These are phyloP conservation scores for Agrocybe praecox DNA, from an alignment of 768 basidiomycete genomes.

Conservation along the genomic window DNA sequence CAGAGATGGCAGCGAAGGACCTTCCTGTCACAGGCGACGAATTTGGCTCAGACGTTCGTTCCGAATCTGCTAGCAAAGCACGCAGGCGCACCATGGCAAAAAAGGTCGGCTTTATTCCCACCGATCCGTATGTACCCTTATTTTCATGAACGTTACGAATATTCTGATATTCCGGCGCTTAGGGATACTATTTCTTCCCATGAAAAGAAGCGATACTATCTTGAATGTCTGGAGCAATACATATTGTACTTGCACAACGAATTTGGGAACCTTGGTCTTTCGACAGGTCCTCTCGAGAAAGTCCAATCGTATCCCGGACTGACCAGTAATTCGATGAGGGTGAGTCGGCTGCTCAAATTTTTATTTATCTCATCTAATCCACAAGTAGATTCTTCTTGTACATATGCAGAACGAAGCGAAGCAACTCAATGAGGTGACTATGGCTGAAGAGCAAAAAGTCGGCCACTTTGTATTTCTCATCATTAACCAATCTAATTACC, in stretches of 20 bases:
- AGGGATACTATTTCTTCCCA: conserved; percentile 79
- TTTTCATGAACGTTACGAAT: conserved; percentile 1
- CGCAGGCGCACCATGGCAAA: conserved; percentile 60
- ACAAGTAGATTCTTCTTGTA: conserved; percentile 60
- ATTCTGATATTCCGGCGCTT: not conserved
- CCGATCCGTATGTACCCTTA: conserved; percentile 55
- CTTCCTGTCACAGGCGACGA: conserved; percentile 9
- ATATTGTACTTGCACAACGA: conserved; percentile 67
- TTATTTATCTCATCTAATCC: not conserved
- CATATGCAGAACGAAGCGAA: conserved; percentile 65
- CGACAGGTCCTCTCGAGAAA: conserved; percentile 51
- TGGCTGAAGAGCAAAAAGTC: conserved; percentile 60
- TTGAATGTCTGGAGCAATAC: conserved; percentile 75
- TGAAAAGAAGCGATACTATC: conserved; percentile 75
- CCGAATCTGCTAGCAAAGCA: conserved; percentile 56
- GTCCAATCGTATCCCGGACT: conserved; percentile 55
- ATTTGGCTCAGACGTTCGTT: conserved; percentile 11
- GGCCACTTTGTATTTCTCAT: not conserved
- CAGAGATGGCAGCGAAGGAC: conserved; percentile 36
- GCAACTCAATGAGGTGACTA: conserved; percentile 49
- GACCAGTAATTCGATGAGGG: conserved; percentile 66
- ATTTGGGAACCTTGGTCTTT: conserved; percentile 48
- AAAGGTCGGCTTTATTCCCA: conserved; percentile 56
- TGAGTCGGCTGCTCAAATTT: conserved; percentile 28
- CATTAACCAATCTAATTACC: not conserved